Base-by-base conservation (phyloP, 257 asterid species). In the Solanum acaule region DNA sequence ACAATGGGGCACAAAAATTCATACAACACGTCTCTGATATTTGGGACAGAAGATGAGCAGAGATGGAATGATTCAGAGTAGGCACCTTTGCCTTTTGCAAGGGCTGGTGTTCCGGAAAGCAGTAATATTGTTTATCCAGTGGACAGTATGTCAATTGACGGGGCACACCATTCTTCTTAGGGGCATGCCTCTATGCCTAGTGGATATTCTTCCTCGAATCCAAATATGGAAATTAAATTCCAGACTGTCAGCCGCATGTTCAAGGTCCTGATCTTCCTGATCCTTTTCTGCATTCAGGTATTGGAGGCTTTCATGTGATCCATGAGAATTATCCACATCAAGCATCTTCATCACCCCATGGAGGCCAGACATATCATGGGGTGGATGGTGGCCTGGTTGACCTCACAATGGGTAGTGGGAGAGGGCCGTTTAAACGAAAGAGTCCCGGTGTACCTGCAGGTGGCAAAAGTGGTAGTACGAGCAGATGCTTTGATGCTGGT, bases 391-490 rank as follows among this genome's bases (percentile, higher is more conserved):
- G 94, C 67, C 90, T 89, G 86, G 90, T 88, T 37, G 92, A 96
- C 88, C 93, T 87, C 87, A 71, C 91, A 38, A 84, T 90, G 89
- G 92, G 90, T 89, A 93, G 86, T 86, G 82, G 91, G 77, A 91
- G 96, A 91, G 96, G 98, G 76, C 92, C 91, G 25, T 90, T 90
- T 92, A 95, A 95, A 91, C 91, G 98, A 20, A 96, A 95, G 92
- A 91, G 94, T 91, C 95, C 93, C 31, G 88, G 94, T 83, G 65
- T 88, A 83, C 94, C 94, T 85, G 92, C 93, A 70, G 85, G 89
- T 86, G 88, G 92, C 85, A 95, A 93, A 87, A 88, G 94, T 87
- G 96, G 95, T 71, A 92, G 94, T 87, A 90, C 94, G n/a, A 92
- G 94, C 92, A 92, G 94, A 89, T 93, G 87, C 87, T 93, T 88